phyloP scores from a whole-genome alignment of 768 basidiomycete species.

The Rossbeevera mucosa region DNA sequence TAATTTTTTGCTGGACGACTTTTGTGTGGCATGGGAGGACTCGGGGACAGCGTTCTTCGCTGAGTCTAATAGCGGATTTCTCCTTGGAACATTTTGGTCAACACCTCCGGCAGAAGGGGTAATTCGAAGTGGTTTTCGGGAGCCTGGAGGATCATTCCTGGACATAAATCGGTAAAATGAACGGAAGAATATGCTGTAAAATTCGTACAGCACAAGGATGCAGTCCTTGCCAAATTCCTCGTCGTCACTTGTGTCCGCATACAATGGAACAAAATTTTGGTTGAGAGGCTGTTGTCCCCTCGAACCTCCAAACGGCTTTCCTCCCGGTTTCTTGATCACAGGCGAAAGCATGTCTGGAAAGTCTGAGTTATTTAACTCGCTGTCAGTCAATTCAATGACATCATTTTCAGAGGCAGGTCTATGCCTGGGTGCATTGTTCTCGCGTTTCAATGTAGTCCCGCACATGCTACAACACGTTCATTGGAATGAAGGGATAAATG shows the following conservation, averaged over 20 bases:
- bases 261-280: slow-evolving; percentile 18
- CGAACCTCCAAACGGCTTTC: not conserved
- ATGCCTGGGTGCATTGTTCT: not conserved
- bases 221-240: slow-evolving; percentile 32
- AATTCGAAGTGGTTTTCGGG: slow-evolving; percentile 41
- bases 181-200: not conserved
- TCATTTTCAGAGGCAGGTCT: slow-evolving; percentile 5
- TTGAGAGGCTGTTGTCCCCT: slow-evolving; percentile 7
- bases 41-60: slow-evolving; percentile 5
- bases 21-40: slow-evolving; percentile 3
- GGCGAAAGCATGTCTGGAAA: slow-evolving; percentile 24
- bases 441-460: not conserved
- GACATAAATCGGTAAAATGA: slow-evolving; percentile 2
- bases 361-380: slow-evolving; percentile 19
- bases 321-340: slow-evolving; percentile 14
- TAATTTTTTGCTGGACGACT: slow-evolving; percentile 20
- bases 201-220: slow-evolving; percentile 37
- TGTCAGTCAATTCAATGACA: slow-evolving; percentile 31
- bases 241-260: slow-evolving; percentile 31
- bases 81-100: slow-evolving; percentile 4
- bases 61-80: slow-evolving; percentile 7
- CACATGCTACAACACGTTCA: slow-evolving; percentile 5
- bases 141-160: slow-evolving; percentile 47
- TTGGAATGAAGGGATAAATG: not conserved
- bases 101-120: slow-evolving; percentile 8